Percentiles rank a stretch among this genome's conserved stretches.
Conservation (phyloP, 257 asterid genomes). For the Solanum chiquidenum region DNA sequence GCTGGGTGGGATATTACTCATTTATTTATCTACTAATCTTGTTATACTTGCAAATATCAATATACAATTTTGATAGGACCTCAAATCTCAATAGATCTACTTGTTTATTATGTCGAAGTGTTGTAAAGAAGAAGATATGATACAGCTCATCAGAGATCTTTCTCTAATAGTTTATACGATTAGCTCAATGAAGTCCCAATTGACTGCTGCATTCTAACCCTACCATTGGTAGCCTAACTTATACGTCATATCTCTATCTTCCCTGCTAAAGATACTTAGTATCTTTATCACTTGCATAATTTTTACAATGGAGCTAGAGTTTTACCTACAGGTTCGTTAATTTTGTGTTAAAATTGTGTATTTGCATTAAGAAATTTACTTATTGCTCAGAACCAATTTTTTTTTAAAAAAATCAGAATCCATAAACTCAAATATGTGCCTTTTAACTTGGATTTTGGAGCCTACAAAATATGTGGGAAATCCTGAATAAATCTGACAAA, state of each 20-base stretch:
- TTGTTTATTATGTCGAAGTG: slow-evolving; percentile 6
- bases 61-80: neutral
- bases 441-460: neutral
- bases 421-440: neutral
- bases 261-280: neutral
- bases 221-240: neutral
- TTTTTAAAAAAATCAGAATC: neutral
- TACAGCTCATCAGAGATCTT: slow-evolving; percentile 10
- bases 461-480: neutral
- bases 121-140: neutral
- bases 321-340: no score
- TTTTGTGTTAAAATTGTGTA: no score
- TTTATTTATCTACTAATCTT: neutral
- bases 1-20: neutral
- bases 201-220: neutral
- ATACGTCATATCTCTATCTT: neutral
- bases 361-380: no score
- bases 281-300: neutral
- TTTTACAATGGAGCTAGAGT: neutral
- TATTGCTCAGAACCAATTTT: no score
- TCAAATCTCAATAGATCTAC: slow-evolving; percentile 39
- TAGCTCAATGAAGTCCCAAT: neutral
- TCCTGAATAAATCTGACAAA: neutral
- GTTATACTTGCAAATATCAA: neutral
- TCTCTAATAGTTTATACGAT: neutral